A percentile compares a stretch with the other conserved stretches of the same genome.
Evolutionary conservation across 257 asterid genomes (phyloP).

Genomic region (Scutellaria baicalensis): DNA sequence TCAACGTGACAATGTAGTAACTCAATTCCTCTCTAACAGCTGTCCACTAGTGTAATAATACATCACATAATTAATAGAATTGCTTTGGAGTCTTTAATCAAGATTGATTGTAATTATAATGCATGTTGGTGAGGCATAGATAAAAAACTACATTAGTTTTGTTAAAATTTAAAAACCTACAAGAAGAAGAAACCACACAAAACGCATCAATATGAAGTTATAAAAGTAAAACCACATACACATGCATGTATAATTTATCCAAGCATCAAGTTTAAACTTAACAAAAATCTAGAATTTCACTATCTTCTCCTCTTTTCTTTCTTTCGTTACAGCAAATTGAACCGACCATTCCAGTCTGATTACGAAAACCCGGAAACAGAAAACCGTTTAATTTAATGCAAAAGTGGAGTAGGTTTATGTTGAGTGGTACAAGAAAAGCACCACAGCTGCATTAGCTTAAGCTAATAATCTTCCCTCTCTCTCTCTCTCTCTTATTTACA

Average conservation of each 20-base stretch:
- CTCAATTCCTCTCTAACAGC: not conserved
- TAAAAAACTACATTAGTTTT: too few relatives aligned
- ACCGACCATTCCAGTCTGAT: not conserved
- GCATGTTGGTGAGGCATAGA: too few relatives aligned
- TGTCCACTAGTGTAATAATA: not conserved
- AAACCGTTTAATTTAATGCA: not conserved
- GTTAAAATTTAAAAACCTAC: too few relatives aligned
- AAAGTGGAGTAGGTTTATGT: constrained; percentile 23
- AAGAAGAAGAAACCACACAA: too few relatives aligned
- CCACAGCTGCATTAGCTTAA: constrained; percentile 19
- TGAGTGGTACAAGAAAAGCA: constrained; percentile 21
- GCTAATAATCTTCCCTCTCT: not conserved
- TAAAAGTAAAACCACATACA: too few relatives aligned
- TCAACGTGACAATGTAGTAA: not conserved
- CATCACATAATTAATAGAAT: not conserved
- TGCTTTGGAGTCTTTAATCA: too few relatives aligned
- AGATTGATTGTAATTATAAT: too few relatives aligned
- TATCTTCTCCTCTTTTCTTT: too few relatives aligned
- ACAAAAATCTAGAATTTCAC: too few relatives aligned
- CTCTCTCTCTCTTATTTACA: not conserved
- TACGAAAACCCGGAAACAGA: not conserved
- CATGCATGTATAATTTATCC: too few relatives aligned
- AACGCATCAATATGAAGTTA: too few relatives aligned
- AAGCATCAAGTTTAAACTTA: too few relatives aligned
- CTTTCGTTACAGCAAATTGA: not conserved